Conservation (phyloP, 2,329 filamentous ascomycete species). For the Colletotrichum ledebouriae region DNA sequence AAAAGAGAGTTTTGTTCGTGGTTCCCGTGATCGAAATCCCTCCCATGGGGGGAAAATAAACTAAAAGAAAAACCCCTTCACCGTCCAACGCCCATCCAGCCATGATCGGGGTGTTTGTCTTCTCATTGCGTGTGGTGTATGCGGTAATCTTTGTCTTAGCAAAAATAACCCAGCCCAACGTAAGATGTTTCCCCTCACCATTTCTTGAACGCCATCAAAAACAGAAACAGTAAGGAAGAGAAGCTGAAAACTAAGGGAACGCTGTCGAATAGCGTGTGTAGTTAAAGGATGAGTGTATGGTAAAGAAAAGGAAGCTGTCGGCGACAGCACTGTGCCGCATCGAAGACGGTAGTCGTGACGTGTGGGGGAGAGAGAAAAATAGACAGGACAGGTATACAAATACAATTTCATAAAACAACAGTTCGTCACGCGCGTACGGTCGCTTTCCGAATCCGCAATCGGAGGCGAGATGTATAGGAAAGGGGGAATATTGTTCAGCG, state of each 20-base stretch:
- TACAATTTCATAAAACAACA: conserved; percentile 34
- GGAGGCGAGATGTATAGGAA: neutral
- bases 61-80: no score
- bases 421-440: conserved; percentile 21
- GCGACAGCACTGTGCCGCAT: neutral
- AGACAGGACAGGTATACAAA: conserved; percentile 22
- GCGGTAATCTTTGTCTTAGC: conserved; percentile 5
- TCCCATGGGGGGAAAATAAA: no score
- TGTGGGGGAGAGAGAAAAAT: neutral
- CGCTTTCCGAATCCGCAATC: neutral
- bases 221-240: conserved; percentile 16
- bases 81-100: neutral
- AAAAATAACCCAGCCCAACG: neutral
- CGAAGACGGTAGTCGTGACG: conserved; percentile 14
- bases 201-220: conserved; percentile 26
- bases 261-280: conserved; percentile 27
- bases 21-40: no score
- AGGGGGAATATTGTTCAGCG: conserved; percentile 39
- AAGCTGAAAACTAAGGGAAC: neutral
- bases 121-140: neutral
- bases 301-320: neutral
- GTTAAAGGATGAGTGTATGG: conserved; percentile 29
- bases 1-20: no score
- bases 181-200: neutral
- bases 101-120: conserved; percentile 8